Evolutionary conservation across 257 asterid species (phyloP).

Genomic region (Galeopsis tetrahit): DNA sequence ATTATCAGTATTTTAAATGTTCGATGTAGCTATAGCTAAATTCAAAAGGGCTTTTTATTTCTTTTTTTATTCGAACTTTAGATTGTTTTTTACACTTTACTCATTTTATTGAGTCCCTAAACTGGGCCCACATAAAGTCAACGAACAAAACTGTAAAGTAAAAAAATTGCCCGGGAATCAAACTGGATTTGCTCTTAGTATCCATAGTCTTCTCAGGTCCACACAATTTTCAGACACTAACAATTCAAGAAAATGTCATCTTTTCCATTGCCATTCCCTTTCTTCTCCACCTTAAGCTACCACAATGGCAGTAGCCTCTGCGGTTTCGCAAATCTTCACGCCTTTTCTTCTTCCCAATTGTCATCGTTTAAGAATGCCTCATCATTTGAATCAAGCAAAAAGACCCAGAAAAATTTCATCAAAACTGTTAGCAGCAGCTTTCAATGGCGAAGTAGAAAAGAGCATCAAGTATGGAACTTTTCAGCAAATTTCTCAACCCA

Average conservation of each 20-base stretch:
- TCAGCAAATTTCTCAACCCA: constrained; percentile 27
- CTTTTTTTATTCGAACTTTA: too few species aligned
- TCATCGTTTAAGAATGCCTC: constrained; percentile 31
- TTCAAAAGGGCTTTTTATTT: too few species aligned
- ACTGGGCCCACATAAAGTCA: neutral
- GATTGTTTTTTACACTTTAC: too few species aligned
- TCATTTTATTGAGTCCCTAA: neutral
- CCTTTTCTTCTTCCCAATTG: constrained; percentile 42
- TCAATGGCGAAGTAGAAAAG: constrained; percentile 30
- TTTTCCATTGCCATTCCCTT: constrained; percentile 35
- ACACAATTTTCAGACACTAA: constrained; percentile 55
- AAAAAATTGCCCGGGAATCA: constrained; percentile 36
- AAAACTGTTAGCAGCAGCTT: constrained; percentile 25
- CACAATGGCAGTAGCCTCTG: constrained; percentile 55
- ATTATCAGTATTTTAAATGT: too few species aligned
- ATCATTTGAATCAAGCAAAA: constrained; percentile 23
- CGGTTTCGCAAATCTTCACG: constrained; percentile 43
- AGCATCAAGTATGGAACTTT: constrained; percentile 12
- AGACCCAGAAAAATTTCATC: constrained; percentile 36
- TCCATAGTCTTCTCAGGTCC: constrained; percentile 52
- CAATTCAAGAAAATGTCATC: constrained; percentile 42
- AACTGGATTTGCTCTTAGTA: constrained; percentile 16
- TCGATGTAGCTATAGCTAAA: too few species aligned
- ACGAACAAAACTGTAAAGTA: constrained; percentile 43
- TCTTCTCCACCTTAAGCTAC: constrained; percentile 27